phyloP scores from a whole-genome alignment of 192 early-diverging fungal species.

The Phlyctochytrium arcticum region DNA sequence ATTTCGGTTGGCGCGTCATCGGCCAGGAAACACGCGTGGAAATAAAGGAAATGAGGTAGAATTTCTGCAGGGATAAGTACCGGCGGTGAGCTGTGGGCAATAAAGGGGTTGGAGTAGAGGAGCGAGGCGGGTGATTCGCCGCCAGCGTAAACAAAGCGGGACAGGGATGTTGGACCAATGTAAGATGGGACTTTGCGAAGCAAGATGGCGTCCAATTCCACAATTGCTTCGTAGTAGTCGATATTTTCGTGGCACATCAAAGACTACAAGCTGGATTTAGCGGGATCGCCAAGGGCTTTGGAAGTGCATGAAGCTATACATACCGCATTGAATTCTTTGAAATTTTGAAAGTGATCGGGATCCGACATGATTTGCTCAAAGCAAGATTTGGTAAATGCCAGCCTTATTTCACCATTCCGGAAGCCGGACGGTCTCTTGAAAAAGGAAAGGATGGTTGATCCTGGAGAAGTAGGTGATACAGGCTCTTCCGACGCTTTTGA shows the following conservation, averaged over 20 bases:
- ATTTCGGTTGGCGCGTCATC: background rate
- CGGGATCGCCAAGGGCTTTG: background rate
- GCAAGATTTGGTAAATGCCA: conserved; percentile 8
- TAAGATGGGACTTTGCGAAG: background rate
- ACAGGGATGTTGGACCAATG: background rate
- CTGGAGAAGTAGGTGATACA: no score
- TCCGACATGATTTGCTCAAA: conserved; percentile 14
- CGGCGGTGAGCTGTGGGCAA: background rate
- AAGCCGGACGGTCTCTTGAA: no score
- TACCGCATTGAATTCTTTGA: conserved; percentile 6
- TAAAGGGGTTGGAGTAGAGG: no score
- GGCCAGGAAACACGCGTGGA: conserved; percentile 17
- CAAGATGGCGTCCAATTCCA: background rate
- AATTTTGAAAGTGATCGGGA: background rate
- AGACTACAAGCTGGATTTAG: background rate
- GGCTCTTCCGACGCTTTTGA: no score
- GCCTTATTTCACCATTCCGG: background rate
- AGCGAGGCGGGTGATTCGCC: background rate
- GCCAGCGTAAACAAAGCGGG: conserved; percentile 9
- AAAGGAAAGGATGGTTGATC: no score
- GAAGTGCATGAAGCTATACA: background rate
- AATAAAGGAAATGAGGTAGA: conserved; percentile 10
- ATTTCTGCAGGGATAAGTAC: background rate
- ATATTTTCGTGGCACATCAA: conserved; percentile 3
- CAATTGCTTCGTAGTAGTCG: conserved; percentile 4